Conservation (phyloP, 2,329 filamentous ascomycete genomes). For the Penicillium decumbens region DNA sequence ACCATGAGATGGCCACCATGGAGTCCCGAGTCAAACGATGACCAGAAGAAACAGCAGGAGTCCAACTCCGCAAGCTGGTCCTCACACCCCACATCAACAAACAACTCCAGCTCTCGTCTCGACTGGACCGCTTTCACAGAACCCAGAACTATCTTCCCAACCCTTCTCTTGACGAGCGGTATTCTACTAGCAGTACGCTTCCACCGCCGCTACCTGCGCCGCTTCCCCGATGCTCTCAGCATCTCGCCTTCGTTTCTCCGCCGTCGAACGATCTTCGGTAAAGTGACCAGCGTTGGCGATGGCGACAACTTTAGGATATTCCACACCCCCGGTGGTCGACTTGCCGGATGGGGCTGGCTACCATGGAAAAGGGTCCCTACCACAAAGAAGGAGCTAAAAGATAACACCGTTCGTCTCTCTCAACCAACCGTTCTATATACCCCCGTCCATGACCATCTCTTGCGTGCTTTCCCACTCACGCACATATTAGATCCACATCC, state of each 20-base stretch:
- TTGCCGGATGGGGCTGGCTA: constrained; percentile 90
- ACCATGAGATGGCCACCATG: constrained; percentile 50
- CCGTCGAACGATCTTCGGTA: constrained; percentile 70
- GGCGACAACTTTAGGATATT: constrained; percentile 93
- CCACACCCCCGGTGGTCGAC: constrained; percentile 85
- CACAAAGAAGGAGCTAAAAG: constrained; percentile 63
- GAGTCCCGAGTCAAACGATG: constrained; percentile 35
- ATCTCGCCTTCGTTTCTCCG: constrained; percentile 73
- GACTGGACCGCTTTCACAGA: constrained; percentile 40
- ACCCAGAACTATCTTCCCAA: constrained; percentile 35
- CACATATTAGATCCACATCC: constrained; percentile 65
- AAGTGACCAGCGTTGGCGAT: constrained; percentile 90
- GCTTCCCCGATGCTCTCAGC: constrained; percentile 71
- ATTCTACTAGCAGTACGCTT: constrained; percentile 36
- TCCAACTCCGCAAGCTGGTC: constrained; percentile 14
- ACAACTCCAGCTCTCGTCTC: constrained; percentile 42
- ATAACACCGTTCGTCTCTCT: constrained; percentile 63
- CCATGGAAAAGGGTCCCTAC: constrained; percentile 65
- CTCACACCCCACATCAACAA: constrained; percentile 25
- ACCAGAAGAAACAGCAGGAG: constrained; percentile 19
- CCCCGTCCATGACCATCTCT: neutral
- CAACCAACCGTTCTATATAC: neutral
- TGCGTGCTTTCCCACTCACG: neutral
- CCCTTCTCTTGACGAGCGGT: constrained; percentile 36
- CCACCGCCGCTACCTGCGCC: constrained; percentile 62